These are phyloP conservation scores for Diplosphaera chodatii DNA, from an alignment of 139 green algal species.

Conservation along the genomic window DNA sequence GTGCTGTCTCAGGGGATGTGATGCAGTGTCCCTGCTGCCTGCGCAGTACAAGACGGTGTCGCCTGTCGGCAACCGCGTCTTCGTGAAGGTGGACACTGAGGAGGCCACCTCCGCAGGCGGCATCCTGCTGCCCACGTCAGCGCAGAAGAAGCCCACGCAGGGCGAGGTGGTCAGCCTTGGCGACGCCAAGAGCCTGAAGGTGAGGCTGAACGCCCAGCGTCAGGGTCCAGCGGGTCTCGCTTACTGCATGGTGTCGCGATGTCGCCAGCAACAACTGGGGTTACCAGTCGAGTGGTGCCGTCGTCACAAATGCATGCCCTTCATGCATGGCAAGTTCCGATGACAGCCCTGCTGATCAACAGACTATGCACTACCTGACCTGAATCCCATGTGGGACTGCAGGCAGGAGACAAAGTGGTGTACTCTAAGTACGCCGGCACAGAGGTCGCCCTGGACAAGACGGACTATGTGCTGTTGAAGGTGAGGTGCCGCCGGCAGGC, in stretches of 20 bases:
- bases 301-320: too few relatives aligned
- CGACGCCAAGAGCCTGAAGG: constrained; percentile 35
- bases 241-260: too few relatives aligned
- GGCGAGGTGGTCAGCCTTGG: constrained; percentile 47
- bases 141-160: constrained; percentile 77
- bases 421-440: constrained; percentile 96
- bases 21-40: too few relatives aligned
- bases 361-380: too few relatives aligned
- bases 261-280: too few relatives aligned
- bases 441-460: constrained; percentile 72
- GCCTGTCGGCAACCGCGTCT: constrained; percentile 71
- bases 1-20: too few relatives aligned
- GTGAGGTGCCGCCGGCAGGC: too few relatives aligned
- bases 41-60: neutral
- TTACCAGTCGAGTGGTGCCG: too few relatives aligned
- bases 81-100: constrained; percentile 75
- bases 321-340: too few relatives aligned
- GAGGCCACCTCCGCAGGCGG: constrained; percentile 80
- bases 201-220: too few relatives aligned
- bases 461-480: constrained; percentile 85
- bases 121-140: constrained; percentile 81
- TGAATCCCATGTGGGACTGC: neutral
- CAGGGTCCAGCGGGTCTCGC: too few relatives aligned
- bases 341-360: too few relatives aligned
- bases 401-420: constrained; percentile 82